Evolutionary conservation across 2,329 filamentous ascomycete species (phyloP), one percentile per base, ranked within the genome.

Genomic region (Hyphodiscus sp.): DNA sequence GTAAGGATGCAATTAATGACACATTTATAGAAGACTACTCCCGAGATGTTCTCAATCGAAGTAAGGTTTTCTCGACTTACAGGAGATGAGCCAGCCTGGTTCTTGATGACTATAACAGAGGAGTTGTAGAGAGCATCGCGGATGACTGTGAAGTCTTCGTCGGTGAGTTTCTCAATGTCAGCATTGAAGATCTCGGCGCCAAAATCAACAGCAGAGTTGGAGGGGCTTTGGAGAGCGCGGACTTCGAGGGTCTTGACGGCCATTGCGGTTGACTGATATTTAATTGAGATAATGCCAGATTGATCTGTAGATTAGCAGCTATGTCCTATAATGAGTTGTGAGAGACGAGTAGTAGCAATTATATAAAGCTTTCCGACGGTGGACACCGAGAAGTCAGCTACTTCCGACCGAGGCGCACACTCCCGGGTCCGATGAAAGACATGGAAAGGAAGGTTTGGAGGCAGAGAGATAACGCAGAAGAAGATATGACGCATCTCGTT

Each of bases 101-200:
- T 74, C 68, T 86, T 89, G 72, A 91, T 79, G 26, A 91, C 76
- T 11, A 91, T 74, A 15, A 91, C 79, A 56, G 87, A 84, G 64
- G 87, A 73, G 13, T 71, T 76, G 73, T 87, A 90, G 4, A 91
- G 77, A 1, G 85, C 81, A 18, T 82, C 70, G 55, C 77, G 79
- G 63, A 91, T 82, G 19, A 76, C 67, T 8, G 76, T 71, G 65
- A 89, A 89, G 63, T 87, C 82, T 60, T 74, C 74, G 60, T 88
- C 84, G 49, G 74, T 79, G 45, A 88, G 69, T 50, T 80, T 78
- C 63, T 87, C 81, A 42, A 87, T 69, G 61, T 86, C 76, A 41
- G 78, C 72, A 45, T 82, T 79, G 41, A 73, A 70, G 57, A 86
- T 73, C 23, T 78, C 66, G 10, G 81, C 83, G 1, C 85, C 85